Evolutionary conservation across 106 monocot species (phyloP), one percentile per base, ranked within the genome.

Genomic region (Acorus calamus): DNA sequence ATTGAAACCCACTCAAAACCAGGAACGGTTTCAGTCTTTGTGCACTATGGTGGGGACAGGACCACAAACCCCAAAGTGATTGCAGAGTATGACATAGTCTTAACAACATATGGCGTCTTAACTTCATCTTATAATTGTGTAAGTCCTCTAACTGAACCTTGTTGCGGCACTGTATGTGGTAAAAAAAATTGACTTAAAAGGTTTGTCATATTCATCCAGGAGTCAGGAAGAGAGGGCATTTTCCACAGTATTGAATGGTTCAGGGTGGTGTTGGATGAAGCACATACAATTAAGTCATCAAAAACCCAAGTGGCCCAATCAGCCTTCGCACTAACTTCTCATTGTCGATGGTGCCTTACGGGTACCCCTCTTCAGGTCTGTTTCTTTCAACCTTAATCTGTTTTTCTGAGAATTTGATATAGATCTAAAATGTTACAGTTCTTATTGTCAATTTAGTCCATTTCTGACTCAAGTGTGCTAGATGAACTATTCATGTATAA

Each of bases 311-410:
- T 80, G 4, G 82, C 92, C 12, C 82, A 78, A 71, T 75, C 92
- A 55, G 80, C 88, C 47, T 85, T 80, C 74, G 75, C 75, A 46
- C 69, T 93, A 11, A 71, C 49, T 1, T 68, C 92, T 63, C 66
- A 83, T 54, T 85, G 88, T 66, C 74, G 88, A 56, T 93, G 88
- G 92, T 93, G 92, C 57, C 82, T 93, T 44, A 93, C 92, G 8
- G 92, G 88, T 53, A 93, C 92, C 11, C 92, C 92, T 66, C 63
- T 93, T 49, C 92, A 93, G 88, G 92, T 93, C 13, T 4, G 50
- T 63, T 11, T 28, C 7, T 52, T 2, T 3, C 28, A 42, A 5
- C 59, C 9, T 8, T 42, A 6, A 9, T 6, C 14, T 58, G 6
- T 28, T 28, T 28, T 28, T 28, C 28, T 28, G 28, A 28, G 28